A percentile compares a stretch with the other conserved stretches of the same genome.
Evolutionary conservation across 805 yeast species (phyloP).

Genomic region (Yarrowia keelungensis): DNA sequence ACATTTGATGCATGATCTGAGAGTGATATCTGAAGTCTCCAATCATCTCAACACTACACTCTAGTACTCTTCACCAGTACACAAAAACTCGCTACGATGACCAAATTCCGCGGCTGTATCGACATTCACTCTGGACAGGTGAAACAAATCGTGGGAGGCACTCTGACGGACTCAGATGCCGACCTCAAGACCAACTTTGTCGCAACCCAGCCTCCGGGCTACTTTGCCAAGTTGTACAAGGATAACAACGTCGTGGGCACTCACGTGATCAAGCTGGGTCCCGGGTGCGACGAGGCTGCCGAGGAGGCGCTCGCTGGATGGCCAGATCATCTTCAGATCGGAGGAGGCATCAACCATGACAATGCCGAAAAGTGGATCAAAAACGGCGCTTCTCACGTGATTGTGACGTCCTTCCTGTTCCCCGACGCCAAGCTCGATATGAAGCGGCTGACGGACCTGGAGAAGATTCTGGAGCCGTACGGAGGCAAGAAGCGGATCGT

Average conservation of each 20-base stretch:
- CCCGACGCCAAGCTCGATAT: constrained; percentile 63
- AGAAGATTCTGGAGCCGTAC: constrained; percentile 52
- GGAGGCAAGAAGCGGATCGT: constrained; percentile 70
- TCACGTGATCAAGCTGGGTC: constrained; percentile 92
- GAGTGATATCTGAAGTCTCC: not conserved
- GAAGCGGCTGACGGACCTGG: constrained; percentile 61
- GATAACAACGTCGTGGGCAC: constrained; percentile 69
- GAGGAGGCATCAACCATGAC: constrained; percentile 84
- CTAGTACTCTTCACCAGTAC: no score
- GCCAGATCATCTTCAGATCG: constrained; percentile 80
- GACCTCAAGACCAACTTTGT: constrained; percentile 75
- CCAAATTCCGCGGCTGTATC: constrained; percentile 90
- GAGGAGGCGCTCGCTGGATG: constrained; percentile 72
- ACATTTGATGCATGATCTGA: constrained; percentile 12
- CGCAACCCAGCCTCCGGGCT: constrained; percentile 72
- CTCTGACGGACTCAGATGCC: constrained; percentile 60
- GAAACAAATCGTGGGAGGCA: constrained; percentile 96
- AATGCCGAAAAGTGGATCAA: constrained; percentile 85
- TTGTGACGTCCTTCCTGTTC: constrained; percentile 91
- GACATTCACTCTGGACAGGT: constrained; percentile 95
- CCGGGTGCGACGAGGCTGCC: constrained; percentile 84
- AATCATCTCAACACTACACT: no score
- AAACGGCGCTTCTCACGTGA: constrained; percentile 80
- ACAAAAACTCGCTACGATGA: constrained; percentile 58
- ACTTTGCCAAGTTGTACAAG: constrained; percentile 75